Conservation (phyloP, 768 basidiomycete species). For the Trametes elegans region DNA sequence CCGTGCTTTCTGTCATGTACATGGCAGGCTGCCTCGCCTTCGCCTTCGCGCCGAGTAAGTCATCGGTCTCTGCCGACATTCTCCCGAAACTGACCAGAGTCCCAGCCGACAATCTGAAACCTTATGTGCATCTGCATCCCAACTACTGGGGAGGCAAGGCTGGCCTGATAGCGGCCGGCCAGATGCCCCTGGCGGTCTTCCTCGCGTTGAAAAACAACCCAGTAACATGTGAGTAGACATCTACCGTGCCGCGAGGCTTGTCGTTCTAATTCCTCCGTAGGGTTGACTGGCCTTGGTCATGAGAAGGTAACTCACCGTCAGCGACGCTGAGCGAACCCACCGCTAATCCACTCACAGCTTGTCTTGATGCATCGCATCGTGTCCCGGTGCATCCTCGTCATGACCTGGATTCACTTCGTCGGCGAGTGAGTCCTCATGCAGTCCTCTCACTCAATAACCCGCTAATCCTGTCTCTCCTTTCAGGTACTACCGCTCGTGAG, state of each 20-base stretch:
- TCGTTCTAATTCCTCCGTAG: conserved; percentile 24
- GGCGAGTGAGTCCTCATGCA: conserved; percentile 20
- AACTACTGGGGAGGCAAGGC: conserved; percentile 29
- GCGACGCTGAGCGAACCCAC: neutral
- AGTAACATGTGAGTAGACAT: conserved; percentile 36
- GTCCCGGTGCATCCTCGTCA: conserved; percentile 39
- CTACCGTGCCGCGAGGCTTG: too few species aligned
- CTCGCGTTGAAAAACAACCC: conserved; percentile 56
- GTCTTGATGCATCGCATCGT: conserved; percentile 47
- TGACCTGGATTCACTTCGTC: conserved; percentile 45
- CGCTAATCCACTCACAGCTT: conserved; percentile 23
- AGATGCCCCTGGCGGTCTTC: conserved; percentile 49
- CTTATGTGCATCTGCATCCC: conserved; percentile 13
- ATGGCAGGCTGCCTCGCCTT: conserved; percentile 29
- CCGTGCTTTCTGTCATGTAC: conserved; percentile 28
- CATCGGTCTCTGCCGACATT: neutral
- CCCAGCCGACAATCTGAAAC: neutral
- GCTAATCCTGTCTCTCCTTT: neutral
- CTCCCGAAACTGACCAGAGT: neutral
- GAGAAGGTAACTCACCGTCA: conserved; percentile 36
- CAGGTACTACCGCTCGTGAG: conserved; percentile 7
- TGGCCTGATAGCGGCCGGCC: conserved; percentile 42
- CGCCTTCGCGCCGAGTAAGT: conserved; percentile 31
- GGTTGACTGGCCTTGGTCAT: conserved; percentile 51
- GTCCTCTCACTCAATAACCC: neutral